phyloP scores from a whole-genome alignment of 352 stramenopile species.

The Pythium rishiriense region DNA sequence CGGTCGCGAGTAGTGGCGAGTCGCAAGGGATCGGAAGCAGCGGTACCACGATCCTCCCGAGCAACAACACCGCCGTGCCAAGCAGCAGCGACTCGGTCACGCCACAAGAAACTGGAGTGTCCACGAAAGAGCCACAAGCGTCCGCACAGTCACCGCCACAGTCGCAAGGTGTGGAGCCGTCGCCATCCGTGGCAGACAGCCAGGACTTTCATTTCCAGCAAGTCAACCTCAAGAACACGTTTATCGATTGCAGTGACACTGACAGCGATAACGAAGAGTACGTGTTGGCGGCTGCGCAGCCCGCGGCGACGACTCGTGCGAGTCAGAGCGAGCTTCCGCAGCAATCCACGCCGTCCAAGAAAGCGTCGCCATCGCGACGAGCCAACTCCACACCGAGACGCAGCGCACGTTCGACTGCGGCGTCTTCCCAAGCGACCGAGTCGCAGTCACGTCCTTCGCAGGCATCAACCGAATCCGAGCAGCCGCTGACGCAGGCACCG shows the following conservation, averaged over 20 bases:
- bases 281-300: neutral
- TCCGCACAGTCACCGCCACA: no score
- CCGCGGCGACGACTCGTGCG: neutral
- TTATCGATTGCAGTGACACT: constrained; percentile 47
- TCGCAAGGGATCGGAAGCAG: constrained; percentile 9
- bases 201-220: constrained; percentile 46
- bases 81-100: constrained; percentile 1
- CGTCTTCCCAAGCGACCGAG: constrained; percentile 2
- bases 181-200: constrained; percentile 26
- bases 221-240: constrained; percentile 53
- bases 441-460: neutral
- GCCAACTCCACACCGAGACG: neutral
- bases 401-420: neutral
- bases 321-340: neutral
- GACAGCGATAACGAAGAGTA: constrained; percentile 44
- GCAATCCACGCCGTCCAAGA: neutral
- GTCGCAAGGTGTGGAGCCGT: neutral
- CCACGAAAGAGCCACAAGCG: constrained; percentile 5
- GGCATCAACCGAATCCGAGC: neutral
- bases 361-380: neutral
- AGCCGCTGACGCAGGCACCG: constrained; percentile 4
- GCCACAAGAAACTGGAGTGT: no score
- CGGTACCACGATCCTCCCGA: constrained; percentile 4
- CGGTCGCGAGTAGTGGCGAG: constrained; percentile 14
- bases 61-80: constrained; percentile 15